Base-by-base conservation (phyloP, 768 basidiomycete species). In the Kwoniella heveanensis region DNA sequence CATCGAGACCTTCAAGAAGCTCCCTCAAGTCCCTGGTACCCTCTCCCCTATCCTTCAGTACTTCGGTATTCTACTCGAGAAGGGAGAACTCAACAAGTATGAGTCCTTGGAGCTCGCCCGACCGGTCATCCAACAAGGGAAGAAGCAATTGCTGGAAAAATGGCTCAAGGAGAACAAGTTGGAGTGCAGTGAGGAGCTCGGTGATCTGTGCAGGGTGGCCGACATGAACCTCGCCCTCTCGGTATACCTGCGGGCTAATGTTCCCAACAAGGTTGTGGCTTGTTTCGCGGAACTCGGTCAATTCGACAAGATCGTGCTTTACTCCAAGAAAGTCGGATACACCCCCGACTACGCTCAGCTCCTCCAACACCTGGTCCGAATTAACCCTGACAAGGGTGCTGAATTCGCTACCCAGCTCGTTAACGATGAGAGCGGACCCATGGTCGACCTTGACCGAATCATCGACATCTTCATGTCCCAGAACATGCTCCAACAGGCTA, bases 91-190 rank as follows among this genome's bases (percentile, higher is more conserved):
- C 62, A 99, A 99, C 81, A 92, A 95, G 78, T 86, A 89, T 9
- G 96, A 99, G 80, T 94, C 92, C 15, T 81, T 99, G 30, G 96
- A 99, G 79, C 86, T 99, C 50, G 96, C 96, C 1, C 87, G 93
- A 51, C 96, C 96, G 19, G 96, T 99, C 8, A 83, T 99, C 49
- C 89, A 91, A 69, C 96, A 99, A 82, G 92, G 92, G 36, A 87
- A 92, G 79, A 98, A 99, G 82, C 92, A 97, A 74, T 83, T 98
- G 49, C 83, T 99, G 17, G 96, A 99, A 83, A 98, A 98, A 76
- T 99, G 96, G 96, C 82, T 99, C 65, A 99, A 99, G 82, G 96
- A 99, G 84, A 97, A 96, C 83, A 99, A 98, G 92, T 87, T 99
- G 57, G 94, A 95, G 60, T 99, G 96, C 83, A 93, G 90, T 71